Base-by-base conservation (phyloP, 306 rosid genomes). In the Benincasa hispida region DNA sequence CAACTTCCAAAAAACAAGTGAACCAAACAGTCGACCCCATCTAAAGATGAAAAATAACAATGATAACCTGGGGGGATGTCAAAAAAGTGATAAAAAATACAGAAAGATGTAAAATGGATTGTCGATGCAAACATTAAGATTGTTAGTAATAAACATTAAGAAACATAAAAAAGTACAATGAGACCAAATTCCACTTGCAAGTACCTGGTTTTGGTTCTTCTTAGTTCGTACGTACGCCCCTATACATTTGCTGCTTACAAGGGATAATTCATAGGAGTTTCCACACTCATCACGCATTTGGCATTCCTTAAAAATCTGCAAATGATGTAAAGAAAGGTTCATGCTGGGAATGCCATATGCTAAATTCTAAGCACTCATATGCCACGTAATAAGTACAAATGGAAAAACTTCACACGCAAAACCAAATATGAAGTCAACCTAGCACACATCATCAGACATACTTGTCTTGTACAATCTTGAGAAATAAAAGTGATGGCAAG, bases 121-220 rank as follows among this genome's bases (percentile, higher is more conserved):
- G n/a, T n/a, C n/a, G n/a, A n/a, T n/a, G n/a, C n/a, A n/a, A n/a
- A n/a, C n/a, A n/a, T n/a, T n/a, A n/a, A n/a, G n/a, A n/a, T 47
- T 48, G 76, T 72, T 50, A 72, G 47, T 51, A 10, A 72, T 72
- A 27, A 72, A 19, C 60, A 10, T 28, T 30, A 30, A 50, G 76
- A 32, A 50, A 60, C 28, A 76, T 30, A 45, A 13, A 13, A 62
- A 42, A 21, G 30, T 61, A 47, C 24, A 39, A 27, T 45, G 47
- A 47, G 47, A 45, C 3, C 59, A 76, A 42, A 32, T 61, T 59
- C 59, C 25, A 8, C 6, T 15, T 24, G 59, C 7, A 76, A 41
- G 82, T 59, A 90, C 98, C 89, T 94, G 98, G 83, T 94, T 94
- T 82, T 94, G 98, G 85, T 94, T 94, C 87, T 87, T 94, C 75